Conservation (phyloP, 257 asterid species). For the Salvia splendens region DNA sequence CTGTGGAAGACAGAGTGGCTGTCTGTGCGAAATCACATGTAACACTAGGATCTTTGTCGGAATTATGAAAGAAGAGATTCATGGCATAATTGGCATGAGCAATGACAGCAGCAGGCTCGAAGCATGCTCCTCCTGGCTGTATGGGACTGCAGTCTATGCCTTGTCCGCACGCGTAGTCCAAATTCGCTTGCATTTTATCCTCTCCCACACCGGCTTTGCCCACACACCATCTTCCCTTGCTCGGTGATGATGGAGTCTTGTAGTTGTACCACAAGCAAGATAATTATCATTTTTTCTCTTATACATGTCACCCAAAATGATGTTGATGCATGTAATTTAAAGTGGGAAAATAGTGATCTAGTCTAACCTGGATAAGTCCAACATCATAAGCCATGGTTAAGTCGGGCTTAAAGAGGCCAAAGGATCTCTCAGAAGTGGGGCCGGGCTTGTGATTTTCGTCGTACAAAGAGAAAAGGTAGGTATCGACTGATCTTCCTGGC, state of each 20-base stretch:
- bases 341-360: not conserved
- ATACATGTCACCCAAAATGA: no score
- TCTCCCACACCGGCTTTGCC: conserved; percentile 47
- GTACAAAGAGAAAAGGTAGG: conserved; percentile 67
- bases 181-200: conserved; percentile 47
- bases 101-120: conserved; percentile 50
- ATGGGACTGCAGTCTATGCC: conserved; percentile 60
- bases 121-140: conserved; percentile 70
- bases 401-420: conserved; percentile 73
- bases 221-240: conserved; percentile 49
- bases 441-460: conserved; percentile 75
- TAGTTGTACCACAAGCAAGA: not conserved
- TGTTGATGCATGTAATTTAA: no score
- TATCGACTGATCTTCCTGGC: conserved; percentile 69
- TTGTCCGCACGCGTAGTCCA: conserved; percentile 62
- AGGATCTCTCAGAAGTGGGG: conserved; percentile 65
- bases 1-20: conserved; percentile 47
- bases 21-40: conserved; percentile 56
- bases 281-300: no score
- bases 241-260: conserved; percentile 40
- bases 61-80: conserved; percentile 53
- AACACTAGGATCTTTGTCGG: conserved; percentile 35
- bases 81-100: conserved; percentile 69
- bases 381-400: conserved; percentile 51
- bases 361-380: conserved; percentile 60